Evolutionary conservation across 2,329 filamentous ascomycete species (phyloP).

Genomic region (Scleromitrula shiraiana): DNA sequence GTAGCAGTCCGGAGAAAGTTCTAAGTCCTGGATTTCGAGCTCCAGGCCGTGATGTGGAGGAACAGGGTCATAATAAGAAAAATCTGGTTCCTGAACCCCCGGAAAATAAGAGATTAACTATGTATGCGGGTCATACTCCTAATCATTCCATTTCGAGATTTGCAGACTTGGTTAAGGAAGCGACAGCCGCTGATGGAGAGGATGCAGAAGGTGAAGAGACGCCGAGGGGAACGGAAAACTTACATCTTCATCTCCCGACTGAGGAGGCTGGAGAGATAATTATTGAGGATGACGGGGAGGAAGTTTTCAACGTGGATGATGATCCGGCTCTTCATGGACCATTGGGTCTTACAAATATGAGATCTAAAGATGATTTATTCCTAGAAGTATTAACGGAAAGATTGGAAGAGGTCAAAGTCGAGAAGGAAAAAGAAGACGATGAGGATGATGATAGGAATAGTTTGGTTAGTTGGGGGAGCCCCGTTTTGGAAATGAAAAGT

Average conservation of each 20-base stretch:
- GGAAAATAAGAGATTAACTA: slow-evolving; percentile 45
- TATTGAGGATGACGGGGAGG: slow-evolving; percentile 8
- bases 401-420: slow-evolving; percentile 20
- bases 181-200: slow-evolving; percentile 19
- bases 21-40: slow-evolving; percentile 19
- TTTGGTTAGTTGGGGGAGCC: neutral
- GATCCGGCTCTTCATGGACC: slow-evolving; percentile 23
- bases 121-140: slow-evolving; percentile 57
- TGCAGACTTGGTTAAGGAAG: slow-evolving; percentile 30
- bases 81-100: slow-evolving; percentile 18
- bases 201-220: slow-evolving; percentile 22
- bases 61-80: no score
- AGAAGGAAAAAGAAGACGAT: slow-evolving; percentile 6
- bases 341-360: slow-evolving; percentile 21
- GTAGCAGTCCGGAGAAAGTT: slow-evolving; percentile 20
- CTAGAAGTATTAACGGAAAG: slow-evolving; percentile 20
- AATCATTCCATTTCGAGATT: slow-evolving; percentile 48
- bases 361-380: slow-evolving; percentile 19
- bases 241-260: neutral
- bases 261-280: neutral
- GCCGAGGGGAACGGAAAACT: slow-evolving; percentile 15
- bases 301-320: slow-evolving; percentile 10
- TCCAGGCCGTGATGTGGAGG: slow-evolving; percentile 11
- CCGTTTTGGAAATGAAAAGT: slow-evolving; percentile 6
- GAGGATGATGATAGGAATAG: slow-evolving; percentile 1